phyloP scores from a whole-genome alignment of 2,329 filamentous ascomycete species.

The Apiospora kogelbergensis region DNA sequence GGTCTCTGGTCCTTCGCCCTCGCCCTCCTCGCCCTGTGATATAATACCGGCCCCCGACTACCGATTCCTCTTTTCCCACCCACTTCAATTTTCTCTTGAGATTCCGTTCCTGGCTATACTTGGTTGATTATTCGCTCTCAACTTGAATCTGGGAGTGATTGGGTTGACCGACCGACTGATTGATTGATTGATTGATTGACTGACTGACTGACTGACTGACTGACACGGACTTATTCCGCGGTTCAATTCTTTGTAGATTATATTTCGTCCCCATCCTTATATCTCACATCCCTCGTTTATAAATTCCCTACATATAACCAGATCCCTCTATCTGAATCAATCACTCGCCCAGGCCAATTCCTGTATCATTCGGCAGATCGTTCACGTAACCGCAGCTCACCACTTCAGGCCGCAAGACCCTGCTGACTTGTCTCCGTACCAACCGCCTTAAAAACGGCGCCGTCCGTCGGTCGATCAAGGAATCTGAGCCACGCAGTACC shows the following conservation, averaged over 20 bases:
- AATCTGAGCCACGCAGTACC: neutral
- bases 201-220: too few relatives aligned
- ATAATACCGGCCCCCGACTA: neutral
- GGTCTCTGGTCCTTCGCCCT: neutral
- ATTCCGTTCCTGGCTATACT: neutral
- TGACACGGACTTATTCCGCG: neutral
- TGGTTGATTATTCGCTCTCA: neutral
- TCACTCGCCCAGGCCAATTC: neutral
- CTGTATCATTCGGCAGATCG: neutral
- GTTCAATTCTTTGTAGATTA: neutral
- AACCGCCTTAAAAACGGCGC: neutral
- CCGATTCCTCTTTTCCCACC: neutral
- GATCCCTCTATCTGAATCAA: neutral
- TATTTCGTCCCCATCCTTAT: neutral
- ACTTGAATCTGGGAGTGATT: neutral
- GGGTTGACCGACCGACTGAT: too few relatives aligned
- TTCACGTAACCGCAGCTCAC: neutral
- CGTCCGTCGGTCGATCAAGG: neutral
- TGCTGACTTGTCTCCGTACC: neutral
- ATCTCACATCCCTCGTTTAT: neutral
- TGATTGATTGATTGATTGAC: too few relatives aligned
- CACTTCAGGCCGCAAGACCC: neutral
- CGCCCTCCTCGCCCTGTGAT: neutral
- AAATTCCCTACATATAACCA: neutral
- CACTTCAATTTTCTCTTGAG: neutral